A percentile compares a stretch with the other conserved stretches of the same genome.
Evolutionary conservation across 306 rosid species (phyloP).

Genomic region (Quercus gilva): DNA sequence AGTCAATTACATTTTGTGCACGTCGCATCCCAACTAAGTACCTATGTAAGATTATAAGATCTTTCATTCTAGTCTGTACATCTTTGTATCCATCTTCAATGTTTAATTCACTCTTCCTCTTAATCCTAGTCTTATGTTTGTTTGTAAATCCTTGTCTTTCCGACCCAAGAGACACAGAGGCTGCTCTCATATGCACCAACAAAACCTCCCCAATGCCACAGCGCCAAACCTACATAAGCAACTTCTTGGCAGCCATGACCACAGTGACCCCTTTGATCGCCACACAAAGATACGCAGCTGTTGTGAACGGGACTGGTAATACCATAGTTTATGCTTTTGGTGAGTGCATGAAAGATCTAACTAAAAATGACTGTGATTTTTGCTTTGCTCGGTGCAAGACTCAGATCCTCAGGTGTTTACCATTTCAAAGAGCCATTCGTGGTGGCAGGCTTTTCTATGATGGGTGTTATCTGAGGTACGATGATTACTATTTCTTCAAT

Average conservation of each 20-base stretch:
- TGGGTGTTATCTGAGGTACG: constrained; percentile 65
- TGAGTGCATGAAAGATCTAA: constrained; percentile 66
- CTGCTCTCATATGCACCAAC: constrained; percentile 52
- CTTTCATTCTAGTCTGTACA: too few relatives aligned
- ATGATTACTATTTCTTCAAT: constrained; percentile 46
- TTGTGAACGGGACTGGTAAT: constrained; percentile 42
- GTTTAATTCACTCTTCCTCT: not conserved
- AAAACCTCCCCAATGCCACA: constrained; percentile 28
- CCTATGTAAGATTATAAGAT: not conserved
- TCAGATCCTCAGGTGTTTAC: constrained; percentile 52
- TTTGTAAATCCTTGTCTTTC: constrained; percentile 9
- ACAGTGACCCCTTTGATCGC: constrained; percentile 37
- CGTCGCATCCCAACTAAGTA: not conserved
- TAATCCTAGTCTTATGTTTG: constrained; percentile 17
- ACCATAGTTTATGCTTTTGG: constrained; percentile 50
- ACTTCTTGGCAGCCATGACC: constrained; percentile 50
- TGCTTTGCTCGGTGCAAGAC: constrained; percentile 68
- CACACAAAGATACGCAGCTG: constrained; percentile 29
- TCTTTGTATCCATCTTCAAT: not conserved
- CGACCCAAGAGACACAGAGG: constrained; percentile 54
- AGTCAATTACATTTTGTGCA: not conserved
- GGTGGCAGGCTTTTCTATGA: constrained; percentile 60
- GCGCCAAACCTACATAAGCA: constrained; percentile 36
- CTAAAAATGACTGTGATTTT: constrained; percentile 50
- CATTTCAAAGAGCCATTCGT: constrained; percentile 49